Percentiles rank a stretch among this genome's conserved stretches.
phyloP scores from a whole-genome alignment of 495 filamentous ascomycete species.

The Parathielavia appendiculata region DNA sequence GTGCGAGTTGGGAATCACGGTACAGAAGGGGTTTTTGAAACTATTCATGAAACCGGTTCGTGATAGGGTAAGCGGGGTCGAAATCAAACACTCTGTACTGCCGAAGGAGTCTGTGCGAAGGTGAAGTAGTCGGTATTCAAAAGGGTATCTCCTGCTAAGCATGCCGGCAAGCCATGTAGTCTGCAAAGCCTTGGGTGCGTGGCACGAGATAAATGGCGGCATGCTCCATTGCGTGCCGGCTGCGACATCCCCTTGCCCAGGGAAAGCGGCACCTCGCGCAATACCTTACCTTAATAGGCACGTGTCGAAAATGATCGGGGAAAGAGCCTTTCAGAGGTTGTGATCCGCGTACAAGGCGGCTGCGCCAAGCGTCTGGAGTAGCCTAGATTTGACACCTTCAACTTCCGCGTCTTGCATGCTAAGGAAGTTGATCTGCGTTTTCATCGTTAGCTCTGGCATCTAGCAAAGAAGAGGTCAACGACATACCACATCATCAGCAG shows the following conservation, averaged over 20 bases:
- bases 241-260: background rate
- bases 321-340: background rate
- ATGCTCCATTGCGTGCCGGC: background rate
- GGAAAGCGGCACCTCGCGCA: background rate
- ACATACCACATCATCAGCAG: constrained; percentile 65
- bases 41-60: background rate
- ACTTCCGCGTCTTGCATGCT: constrained; percentile 58
- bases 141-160: constrained; percentile 12
- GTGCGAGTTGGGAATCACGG: background rate
- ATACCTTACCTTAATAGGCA: background rate
- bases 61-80: background rate
- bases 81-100: background rate
- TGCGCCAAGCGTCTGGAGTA: constrained; percentile 48
- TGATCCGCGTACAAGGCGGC: constrained; percentile 12
- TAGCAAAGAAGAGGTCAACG: background rate
- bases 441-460: constrained; percentile 18
- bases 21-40: background rate
- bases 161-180: background rate
- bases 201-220: background rate
- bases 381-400: constrained; percentile 54
- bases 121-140: constrained; percentile 6
- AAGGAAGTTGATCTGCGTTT: constrained; percentile 61
- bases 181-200: background rate
- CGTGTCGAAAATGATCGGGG: background rate
- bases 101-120: background rate